These are phyloP conservation scores for Tetrapyrgos nigripes DNA, from an alignment of 1,284 basidiomycete genomes.

Conservation along the genomic window DNA sequence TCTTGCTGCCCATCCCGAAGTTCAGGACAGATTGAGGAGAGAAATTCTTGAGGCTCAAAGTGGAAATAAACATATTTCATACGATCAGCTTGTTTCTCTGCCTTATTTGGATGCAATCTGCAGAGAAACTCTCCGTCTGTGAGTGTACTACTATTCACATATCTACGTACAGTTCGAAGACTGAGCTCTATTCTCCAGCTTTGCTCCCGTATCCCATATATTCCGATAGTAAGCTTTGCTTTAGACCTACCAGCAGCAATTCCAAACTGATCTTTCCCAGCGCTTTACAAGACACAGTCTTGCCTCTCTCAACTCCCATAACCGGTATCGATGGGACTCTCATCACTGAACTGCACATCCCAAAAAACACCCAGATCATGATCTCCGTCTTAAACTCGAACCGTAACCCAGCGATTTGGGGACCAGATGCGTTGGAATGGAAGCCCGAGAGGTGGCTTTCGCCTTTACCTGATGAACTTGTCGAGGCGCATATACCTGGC, in stretches of 20 bases:
- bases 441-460: conserved; percentile 41
- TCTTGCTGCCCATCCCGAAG: conserved; percentile 34
- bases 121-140: conserved; percentile 6
- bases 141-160: conserved; percentile 26
- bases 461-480: conserved; percentile 27
- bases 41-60: conserved; percentile 1
- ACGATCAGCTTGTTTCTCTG: conserved; percentile 1
- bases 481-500: conserved; percentile 12
- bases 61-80: neutral
- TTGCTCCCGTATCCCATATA: neutral
- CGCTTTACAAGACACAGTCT: conserved; percentile 22
- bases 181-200: neutral
- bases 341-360: conserved; percentile 29
- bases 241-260: neutral
- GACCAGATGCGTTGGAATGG: conserved; percentile 39
- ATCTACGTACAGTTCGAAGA: neutral
- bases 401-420: conserved; percentile 38
- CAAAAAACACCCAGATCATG: conserved; percentile 29
- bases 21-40: neutral
- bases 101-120: conserved; percentile 9
- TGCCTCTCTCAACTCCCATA: conserved; percentile 27
- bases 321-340: conserved; percentile 32
- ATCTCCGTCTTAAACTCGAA: conserved; percentile 33
- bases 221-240: neutral
- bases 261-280: conserved; percentile 7